Evolutionary conservation across 73 alveolate species (phyloP), one percentile per base, ranked within the genome.

Genomic region (Symbiodinium natans): DNA sequence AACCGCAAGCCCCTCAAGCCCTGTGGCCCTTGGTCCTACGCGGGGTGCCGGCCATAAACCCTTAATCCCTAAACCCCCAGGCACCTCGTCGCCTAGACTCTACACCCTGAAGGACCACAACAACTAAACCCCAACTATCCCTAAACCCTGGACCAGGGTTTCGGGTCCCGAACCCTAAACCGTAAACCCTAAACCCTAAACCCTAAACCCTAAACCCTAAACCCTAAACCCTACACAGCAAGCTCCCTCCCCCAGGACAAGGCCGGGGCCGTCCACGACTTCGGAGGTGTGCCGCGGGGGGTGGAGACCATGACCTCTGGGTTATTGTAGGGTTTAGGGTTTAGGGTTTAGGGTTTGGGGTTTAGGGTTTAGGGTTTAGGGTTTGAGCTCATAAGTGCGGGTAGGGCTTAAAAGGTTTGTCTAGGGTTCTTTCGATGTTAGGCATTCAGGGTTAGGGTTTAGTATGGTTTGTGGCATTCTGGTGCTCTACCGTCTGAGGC

Each of bases 291-390:
- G 38, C 80, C 80, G 36, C 80, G 80, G 38, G 80, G 80, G 19
- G 80, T 63, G 80, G 80, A 63, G 39, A 63, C 80, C 80, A 63
- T 63, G 80, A 63, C 80, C 80, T 63, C 2, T 23, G 38, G 77
- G 36, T 4, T 6, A 4, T 13, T 3, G 2, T 2, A 13, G 68
- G 68, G 3, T 48, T 48, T 48, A 48, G 63, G 63, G 63, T 5
- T 48, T 48, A 48, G 63, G 17, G 63, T 1, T 5, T 48, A 48
- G 63, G 17, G 63, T 1, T 46, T 46, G 59, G 59, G n/a, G 59
- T 46, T 46, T 1, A 13, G 59, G 59, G 6, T 0, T 13, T 46
- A 21, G 59, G 59, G 59, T 46, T 46, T 13, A 2, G 59, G 6
- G 59, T 2, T 2, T 46, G 9, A 21, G 59, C 9, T 46, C 17